Evolutionary conservation across 805 yeast species (phyloP).

Genomic region (Saturnispora diversa): DNA sequence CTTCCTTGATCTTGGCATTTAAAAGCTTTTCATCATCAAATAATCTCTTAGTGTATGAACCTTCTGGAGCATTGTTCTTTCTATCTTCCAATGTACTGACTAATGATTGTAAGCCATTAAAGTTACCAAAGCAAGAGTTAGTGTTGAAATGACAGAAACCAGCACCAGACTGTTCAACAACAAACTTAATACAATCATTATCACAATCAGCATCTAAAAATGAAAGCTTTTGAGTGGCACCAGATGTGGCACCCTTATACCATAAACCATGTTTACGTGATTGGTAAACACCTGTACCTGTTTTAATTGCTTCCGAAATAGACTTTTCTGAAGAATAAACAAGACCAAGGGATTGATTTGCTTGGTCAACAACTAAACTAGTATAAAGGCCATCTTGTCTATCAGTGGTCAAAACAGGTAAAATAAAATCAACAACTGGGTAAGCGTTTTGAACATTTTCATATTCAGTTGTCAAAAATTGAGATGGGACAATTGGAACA

Average conservation of each 20-base stretch:
- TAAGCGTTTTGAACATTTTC: conserved; percentile 27
- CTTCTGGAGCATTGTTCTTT: conserved; percentile 65
- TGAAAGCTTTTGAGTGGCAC: conserved; percentile 78
- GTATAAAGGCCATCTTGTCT: conserved; percentile 80
- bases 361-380: conserved; percentile 66
- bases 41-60: conserved; percentile 88
- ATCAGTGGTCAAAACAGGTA: conserved; percentile 60
- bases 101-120: conserved; percentile 57
- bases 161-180: conserved; percentile 74
- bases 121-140: conserved; percentile 72
- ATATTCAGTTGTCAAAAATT: conserved; percentile 30
- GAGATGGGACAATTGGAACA: conserved; percentile 29
- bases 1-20: conserved; percentile 86
- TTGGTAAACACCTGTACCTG: conserved; percentile 85
- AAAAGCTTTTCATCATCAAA: conserved; percentile 71
- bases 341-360: conserved; percentile 73
- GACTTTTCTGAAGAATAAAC: conserved; percentile 86
- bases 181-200: conserved; percentile 79
- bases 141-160: conserved; percentile 91
- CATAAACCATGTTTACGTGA: conserved; percentile 89
- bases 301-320: conserved; percentile 70
- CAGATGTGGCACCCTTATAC: conserved; percentile 96
- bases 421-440: conserved; percentile 33
- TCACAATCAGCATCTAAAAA: conserved; percentile 79
- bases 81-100: conserved; percentile 62